Evolutionary conservation across 208 protist species (phyloP), one percentile per base, ranked within the genome.

Genomic region (Leishmania tarentolae): DNA sequence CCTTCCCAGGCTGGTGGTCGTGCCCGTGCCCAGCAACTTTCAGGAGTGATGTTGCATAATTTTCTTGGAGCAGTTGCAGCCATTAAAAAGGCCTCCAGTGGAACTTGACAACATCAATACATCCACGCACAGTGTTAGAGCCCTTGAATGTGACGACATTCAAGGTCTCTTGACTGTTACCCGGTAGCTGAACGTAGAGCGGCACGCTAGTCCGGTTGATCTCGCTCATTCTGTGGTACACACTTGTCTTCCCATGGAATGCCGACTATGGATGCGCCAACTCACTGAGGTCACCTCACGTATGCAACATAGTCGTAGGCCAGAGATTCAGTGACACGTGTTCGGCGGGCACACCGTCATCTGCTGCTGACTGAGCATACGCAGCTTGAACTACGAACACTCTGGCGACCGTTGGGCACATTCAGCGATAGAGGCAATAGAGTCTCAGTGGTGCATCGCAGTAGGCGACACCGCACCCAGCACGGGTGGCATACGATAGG

Each of bases 331-430:
- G 94, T 87, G 68, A 96, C 91, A 37, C 28, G 84, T 79, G 72
- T 94, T 97, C 28, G 86, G 71, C 5, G 86, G 84, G 88, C 98
- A 99, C 56, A 98, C 94, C 42, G 98, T 97, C 59, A 99, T 80
- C 79, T 98, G 88, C 84, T 99, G 95, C 79, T 97, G 93, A 42
- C 95, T 98, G 9, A 99, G 86, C 11, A 86, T 87, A 37, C 92
- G 72, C 13, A 98, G 83, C 28, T 91, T 76, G n/a, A n/a, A n/a
- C n/a, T n/a, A n/a, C n/a, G n/a, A n/a, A n/a, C n/a, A n/a, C n/a
- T n/a, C n/a, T n/a, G n/a, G n/a, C n/a, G n/a, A n/a, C n/a, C n/a
- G n/a, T n/a, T n/a, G n/a, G n/a, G n/a, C n/a, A n/a, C n/a, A n/a
- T n/a, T n/a, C n/a, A n/a, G n/a, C n/a, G n/a, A n/a, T n/a, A n/a